Conservation (phyloP, 108 stramenopile genomes). For the Ochromonas danica region DNA sequence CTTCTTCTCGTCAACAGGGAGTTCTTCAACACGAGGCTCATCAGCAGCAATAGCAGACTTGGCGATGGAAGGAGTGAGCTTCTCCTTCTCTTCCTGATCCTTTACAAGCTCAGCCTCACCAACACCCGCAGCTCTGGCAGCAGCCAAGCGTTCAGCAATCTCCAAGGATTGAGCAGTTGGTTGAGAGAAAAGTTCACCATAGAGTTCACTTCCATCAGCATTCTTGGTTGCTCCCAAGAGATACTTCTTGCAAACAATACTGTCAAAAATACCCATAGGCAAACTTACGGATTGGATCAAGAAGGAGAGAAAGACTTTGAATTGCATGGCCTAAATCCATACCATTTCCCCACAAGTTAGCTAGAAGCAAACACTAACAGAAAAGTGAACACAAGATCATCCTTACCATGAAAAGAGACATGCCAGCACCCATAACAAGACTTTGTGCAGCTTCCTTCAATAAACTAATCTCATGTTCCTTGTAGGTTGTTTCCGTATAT, state of each 20-base stretch:
- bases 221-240: constrained; percentile 18
- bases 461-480: constrained; percentile 1
- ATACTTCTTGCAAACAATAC: constrained; percentile 19
- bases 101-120: not conserved
- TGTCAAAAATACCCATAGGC: not conserved
- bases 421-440: constrained; percentile 1
- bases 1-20: constrained; percentile 6
- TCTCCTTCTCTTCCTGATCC: not conserved
- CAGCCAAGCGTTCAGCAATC: not conserved
- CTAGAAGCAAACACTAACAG: no score
- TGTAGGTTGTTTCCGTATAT: constrained; percentile 6
- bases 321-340: no score
- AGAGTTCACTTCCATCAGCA: not conserved
- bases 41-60: not conserved
- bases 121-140: not conserved
- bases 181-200: not conserved
- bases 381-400: no score
- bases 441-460: not conserved
- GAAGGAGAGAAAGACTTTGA: constrained; percentile 11
- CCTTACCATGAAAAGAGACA: constrained; percentile 28
- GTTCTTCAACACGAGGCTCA: constrained; percentile 4
- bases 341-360: no score
- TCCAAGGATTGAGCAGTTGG: not conserved
- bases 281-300: constrained; percentile 19
- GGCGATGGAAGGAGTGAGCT: not conserved